Percentiles rank a stretch among this genome's conserved stretches.
phyloP scores from a whole-genome alignment of 2,329 filamentous ascomycete genomes.

The Cladophialophora exuberans region DNA sequence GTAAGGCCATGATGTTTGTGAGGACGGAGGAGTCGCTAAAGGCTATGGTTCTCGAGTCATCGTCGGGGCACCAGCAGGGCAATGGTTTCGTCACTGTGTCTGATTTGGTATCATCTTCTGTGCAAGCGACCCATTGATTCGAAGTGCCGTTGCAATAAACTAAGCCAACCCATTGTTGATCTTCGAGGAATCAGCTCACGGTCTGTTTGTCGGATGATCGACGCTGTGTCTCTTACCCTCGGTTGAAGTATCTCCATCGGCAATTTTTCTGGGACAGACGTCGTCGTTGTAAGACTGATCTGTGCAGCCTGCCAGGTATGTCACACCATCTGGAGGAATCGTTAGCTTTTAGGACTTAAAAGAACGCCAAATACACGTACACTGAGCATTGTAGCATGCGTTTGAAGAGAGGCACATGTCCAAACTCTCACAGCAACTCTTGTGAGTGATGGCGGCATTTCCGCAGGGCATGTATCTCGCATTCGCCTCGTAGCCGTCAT shows the following conservation, averaged over 20 bases:
- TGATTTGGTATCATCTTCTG: constrained; percentile 15
- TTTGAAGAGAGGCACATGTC: constrained; percentile 30
- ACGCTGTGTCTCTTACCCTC: no score
- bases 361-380: not conserved
- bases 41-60: constrained; percentile 20
- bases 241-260: constrained; percentile 19
- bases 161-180: constrained; percentile 29
- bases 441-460: constrained; percentile 29
- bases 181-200: constrained; percentile 5
- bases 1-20: constrained; percentile 26
- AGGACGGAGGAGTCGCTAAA: constrained; percentile 24
- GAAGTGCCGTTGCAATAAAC: constrained; percentile 30
- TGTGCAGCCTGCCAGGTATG: constrained; percentile 34
- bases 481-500: constrained; percentile 20
- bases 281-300: constrained; percentile 29
- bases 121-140: constrained; percentile 29
- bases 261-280: constrained; percentile 29
- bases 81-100: constrained; percentile 19
- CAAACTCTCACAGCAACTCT: constrained; percentile 30
- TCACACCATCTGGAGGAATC: constrained; percentile 25
- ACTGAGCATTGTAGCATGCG: constrained; percentile 32
- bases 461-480: constrained; percentile 33
- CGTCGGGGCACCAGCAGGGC: constrained; percentile 27
- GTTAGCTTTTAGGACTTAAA: constrained; percentile 10
- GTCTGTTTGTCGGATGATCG: not conserved